Evolutionary conservation across 805 yeast species (phyloP), one percentile per base, ranked within the genome.

Genomic region (Candida tallmaniae): DNA sequence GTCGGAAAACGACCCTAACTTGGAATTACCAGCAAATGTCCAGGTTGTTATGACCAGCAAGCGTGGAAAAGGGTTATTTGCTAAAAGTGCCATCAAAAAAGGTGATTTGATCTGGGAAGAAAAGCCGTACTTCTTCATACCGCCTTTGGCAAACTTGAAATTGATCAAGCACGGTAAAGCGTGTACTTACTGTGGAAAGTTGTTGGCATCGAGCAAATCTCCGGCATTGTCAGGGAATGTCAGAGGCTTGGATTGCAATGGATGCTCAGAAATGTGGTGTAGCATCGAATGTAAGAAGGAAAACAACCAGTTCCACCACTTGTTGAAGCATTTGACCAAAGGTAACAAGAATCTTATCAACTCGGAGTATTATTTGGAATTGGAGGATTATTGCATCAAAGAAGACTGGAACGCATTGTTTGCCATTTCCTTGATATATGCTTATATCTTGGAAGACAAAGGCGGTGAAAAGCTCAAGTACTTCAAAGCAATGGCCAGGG

Each of bases 211-310:
- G 4, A 23, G 36, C 10, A 38, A 35, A 17, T 16, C 36, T 12
- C n/a, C n/a, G n/a, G n/a, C n/a, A n/a, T 46, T 52, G 6, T 44
- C 47, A 19, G 45, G 55, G 38, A 57, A 62, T 3, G 41, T 48
- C 4, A 59, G 54, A 27, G 79, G 82, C n/a, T 60, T 80, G 31
- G 82, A 78, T 43, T 85, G 95, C 58, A 63, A 68, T 32, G 67
- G 68, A 11, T 83, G 90, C 46, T 54, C 68, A 6, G 82, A 77
- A 33, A 61, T 78, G 31, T 85, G 93, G 90, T 85, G 95, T 55
- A 70, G 78, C 5, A 63, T 58, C 31, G 54, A 52, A 7, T 85
- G 95, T 61, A 77, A 78, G 47, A 70, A 68, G 38, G 42, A 44
- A 14, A 80, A 80, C 46, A 48, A 55, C 11, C 52, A 72, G 6